These are phyloP conservation scores for Trypanosoma lewisi DNA, from an alignment of 208 protist genomes.

Conservation along the genomic window DNA sequence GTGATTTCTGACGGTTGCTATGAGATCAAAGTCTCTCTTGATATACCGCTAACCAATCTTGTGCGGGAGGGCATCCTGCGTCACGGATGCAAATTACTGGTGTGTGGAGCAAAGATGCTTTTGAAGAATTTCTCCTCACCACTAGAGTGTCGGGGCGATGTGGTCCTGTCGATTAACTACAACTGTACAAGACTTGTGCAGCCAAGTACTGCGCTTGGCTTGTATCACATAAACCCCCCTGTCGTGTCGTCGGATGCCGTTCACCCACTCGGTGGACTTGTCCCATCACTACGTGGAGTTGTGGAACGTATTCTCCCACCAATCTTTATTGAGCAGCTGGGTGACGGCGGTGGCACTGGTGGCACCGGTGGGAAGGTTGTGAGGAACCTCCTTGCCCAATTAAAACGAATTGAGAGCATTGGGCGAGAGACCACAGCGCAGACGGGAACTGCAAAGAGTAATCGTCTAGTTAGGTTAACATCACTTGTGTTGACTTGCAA, in stretches of 20 bases:
- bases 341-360: neutral
- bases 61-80: constrained; percentile 54
- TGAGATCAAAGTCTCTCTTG: constrained; percentile 54
- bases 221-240: constrained; percentile 45
- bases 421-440: neutral
- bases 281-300: constrained; percentile 66
- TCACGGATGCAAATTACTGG: constrained; percentile 51
- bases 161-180: constrained; percentile 65
- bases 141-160: constrained; percentile 47
- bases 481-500: constrained; percentile 52
- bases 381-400: constrained; percentile 47
- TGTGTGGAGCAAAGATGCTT: constrained; percentile 65
- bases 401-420: constrained; percentile 32
- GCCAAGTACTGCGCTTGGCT: constrained; percentile 40
- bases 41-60: constrained; percentile 71
- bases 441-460: constrained; percentile 2
- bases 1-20: constrained; percentile 76
- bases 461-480: constrained; percentile 40
- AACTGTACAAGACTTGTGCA: constrained; percentile 72
- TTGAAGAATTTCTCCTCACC: constrained; percentile 40
- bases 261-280: constrained; percentile 64
- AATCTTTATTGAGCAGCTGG: constrained; percentile 44
- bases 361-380: constrained; percentile 24
- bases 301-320: constrained; percentile 68
- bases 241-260: constrained; percentile 44